Conservation (phyloP, 2,329 filamentous ascomycete species). For the Cordyceps cateniannulata region DNA sequence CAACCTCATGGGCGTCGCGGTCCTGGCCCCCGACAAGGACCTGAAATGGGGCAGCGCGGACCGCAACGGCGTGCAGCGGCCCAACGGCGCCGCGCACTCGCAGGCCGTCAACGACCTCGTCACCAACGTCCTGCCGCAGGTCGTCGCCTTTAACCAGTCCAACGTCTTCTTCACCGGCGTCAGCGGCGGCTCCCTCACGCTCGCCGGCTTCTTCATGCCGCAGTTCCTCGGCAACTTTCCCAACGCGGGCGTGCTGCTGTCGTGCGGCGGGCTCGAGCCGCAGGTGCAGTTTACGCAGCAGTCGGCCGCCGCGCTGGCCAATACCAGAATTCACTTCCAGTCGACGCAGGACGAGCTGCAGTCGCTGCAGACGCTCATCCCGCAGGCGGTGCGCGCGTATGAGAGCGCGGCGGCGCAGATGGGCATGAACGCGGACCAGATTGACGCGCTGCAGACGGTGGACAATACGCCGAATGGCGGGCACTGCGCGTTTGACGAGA, state of each 20-base stretch:
- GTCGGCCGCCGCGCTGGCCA: conserved; percentile 31
- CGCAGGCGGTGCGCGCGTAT: conserved; percentile 42
- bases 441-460: conserved; percentile 48
- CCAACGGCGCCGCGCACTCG: conserved; percentile 49
- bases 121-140: conserved; percentile 40
- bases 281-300: conserved; percentile 44
- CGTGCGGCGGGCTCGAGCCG: conserved; percentile 48
- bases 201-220: conserved; percentile 52
- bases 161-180: conserved; percentile 54
- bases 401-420: conserved; percentile 38
- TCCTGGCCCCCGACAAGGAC: conserved; percentile 47
- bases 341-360: conserved; percentile 45
- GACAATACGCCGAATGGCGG: conserved; percentile 50
- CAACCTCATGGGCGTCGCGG: conserved; percentile 44
- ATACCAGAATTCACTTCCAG: conserved; percentile 50
- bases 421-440: conserved; percentile 36
- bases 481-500: conserved; percentile 52
- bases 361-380: conserved; percentile 43
- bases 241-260: conserved; percentile 46
- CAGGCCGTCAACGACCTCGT: conserved; percentile 49
- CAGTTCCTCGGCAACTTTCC: conserved; percentile 45
- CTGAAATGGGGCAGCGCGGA: conserved; percentile 52
- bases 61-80: conserved; percentile 39
- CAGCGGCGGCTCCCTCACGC: conserved; percentile 45
- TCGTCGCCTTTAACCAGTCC: conserved; percentile 45